These are phyloP conservation scores for Podospora anserina DNA, from an alignment of 495 filamentous ascomycete genomes.

Conservation along the genomic window DNA sequence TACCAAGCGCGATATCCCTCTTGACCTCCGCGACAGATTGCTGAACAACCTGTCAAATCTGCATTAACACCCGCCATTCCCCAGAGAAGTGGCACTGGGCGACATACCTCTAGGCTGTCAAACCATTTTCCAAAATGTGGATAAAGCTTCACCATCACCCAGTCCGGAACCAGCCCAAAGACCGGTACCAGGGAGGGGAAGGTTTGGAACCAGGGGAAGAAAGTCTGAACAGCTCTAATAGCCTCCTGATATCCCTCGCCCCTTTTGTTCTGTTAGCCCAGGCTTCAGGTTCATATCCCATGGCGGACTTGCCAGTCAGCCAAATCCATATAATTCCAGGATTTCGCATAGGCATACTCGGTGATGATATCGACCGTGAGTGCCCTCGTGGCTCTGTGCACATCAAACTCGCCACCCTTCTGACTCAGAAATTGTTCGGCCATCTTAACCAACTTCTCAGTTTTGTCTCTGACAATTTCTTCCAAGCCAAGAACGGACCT, in stretches of 20 bases:
- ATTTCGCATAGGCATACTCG: slow-evolving; percentile 41
- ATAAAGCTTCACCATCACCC: slow-evolving; percentile 20
- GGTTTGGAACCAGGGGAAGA: slow-evolving; percentile 21
- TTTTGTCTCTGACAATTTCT: slow-evolving; percentile 26
- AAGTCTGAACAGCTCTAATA: slow-evolving; percentile 18
- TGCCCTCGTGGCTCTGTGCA: slow-evolving; percentile 34
- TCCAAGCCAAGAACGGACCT: slow-evolving; percentile 33
- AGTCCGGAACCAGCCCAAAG: slow-evolving; percentile 18
- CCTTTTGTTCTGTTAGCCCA: not conserved
- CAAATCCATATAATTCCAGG: slow-evolving; percentile 24
- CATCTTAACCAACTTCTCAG: slow-evolving; percentile 19
- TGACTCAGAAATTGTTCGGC: slow-evolving; percentile 11
- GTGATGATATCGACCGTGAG: slow-evolving; percentile 45
- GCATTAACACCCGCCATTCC: slow-evolving; percentile 6
- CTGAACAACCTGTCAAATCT: slow-evolving; percentile 14
- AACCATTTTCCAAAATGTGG: slow-evolving; percentile 15
- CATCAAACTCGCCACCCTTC: slow-evolving; percentile 22
- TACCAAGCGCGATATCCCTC: slow-evolving; percentile 11
- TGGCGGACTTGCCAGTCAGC: not conserved
- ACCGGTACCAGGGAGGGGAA: slow-evolving; percentile 21
- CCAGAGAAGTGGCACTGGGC: not conserved
- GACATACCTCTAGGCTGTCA: slow-evolving; percentile 8
- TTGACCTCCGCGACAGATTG: slow-evolving; percentile 18
- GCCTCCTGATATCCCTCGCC: slow-evolving; percentile 26
- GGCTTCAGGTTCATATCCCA: not conserved